Evolutionary conservation across 202 grass and related monocot species (phyloP).

Genomic region (Dendrocalamus latiflorus): DNA sequence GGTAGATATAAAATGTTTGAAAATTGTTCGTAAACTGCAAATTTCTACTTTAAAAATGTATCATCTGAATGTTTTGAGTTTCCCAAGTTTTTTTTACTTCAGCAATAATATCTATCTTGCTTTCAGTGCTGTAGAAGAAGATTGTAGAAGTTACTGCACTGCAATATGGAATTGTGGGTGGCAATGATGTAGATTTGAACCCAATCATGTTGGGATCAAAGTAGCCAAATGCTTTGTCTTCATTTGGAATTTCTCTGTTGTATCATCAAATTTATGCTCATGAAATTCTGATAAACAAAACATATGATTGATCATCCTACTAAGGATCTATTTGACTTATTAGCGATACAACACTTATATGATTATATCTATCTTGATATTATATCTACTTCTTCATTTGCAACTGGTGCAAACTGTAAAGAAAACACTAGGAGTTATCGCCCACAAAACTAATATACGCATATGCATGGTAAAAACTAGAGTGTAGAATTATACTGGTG

Average conservation of each 20-base stretch:
- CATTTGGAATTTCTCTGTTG: neutral
- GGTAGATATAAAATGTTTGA: neutral
- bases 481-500: neutral
- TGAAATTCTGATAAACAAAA: neutral
- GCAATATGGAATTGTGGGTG: neutral
- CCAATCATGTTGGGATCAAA: neutral
- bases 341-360: neutral
- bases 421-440: too few species aligned
- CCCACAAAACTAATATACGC: too few species aligned
- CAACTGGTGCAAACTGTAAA: neutral
- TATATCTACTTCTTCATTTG: neutral
- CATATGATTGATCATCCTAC: neutral
- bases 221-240: neutral
- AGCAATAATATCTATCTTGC: neutral
- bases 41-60: constrained; percentile 1
- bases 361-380: neutral
- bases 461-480: neutral
- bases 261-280: neutral
- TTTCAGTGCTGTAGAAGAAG: neutral
- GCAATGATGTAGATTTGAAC: neutral
- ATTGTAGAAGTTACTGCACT: neutral
- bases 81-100: neutral
- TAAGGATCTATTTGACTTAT: neutral
- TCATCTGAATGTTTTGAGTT: neutral
- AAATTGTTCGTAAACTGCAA: neutral